Evolutionary conservation across 371 early-diverging fungal genomes (phyloP), one percentile per base, ranked within the genome.

Genomic region (Mucor sp.): DNA sequence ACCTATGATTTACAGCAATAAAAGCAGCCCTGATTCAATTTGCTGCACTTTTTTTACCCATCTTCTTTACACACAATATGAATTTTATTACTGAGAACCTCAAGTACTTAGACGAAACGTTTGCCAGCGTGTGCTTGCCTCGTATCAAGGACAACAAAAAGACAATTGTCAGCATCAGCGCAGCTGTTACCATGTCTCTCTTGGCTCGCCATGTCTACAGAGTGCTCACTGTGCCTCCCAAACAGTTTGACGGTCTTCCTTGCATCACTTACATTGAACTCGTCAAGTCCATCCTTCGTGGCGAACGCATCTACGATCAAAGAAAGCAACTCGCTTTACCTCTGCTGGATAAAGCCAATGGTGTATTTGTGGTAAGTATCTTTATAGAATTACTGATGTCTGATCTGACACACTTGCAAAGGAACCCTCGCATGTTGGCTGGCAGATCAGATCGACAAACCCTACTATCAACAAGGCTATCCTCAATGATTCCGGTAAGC

Each of bases 351-450:
- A 50, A 68, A 30, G 41, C 37, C 1, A 47, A 68, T 50, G 69
- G 69, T 6, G 19, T 68, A n/a, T 68, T 59, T 41, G 50, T 50
- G 50, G 69, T 68, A 63, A 39, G 55, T 59, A 44, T 30, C 35
- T 9, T 23, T n/a, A 47, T 47, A 7, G n/a, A 47, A 1, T 1
- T 1, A 1, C 21, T 9, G 23, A 19, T 47, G 0, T 0, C 5
- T 47, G 48, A 19, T 50, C 50, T 55, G 7, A 27, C 21, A 55
- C 11, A 7, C 12, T 9, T 23, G 19, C 7, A 56, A 9, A 63
- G 69, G 44, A 56, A 55, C 69, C 64, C 12, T 37, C 30, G 15
- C 23, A 58, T 37, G 27, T 59, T 33, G 69, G 64, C 28, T 69
- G 69, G 69, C 39, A 60, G 33, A 37, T 69, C 23, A 35, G 53